phyloP scores from a whole-genome alignment of 768 basidiomycete genomes.

The Naganishia friedmannii region DNA sequence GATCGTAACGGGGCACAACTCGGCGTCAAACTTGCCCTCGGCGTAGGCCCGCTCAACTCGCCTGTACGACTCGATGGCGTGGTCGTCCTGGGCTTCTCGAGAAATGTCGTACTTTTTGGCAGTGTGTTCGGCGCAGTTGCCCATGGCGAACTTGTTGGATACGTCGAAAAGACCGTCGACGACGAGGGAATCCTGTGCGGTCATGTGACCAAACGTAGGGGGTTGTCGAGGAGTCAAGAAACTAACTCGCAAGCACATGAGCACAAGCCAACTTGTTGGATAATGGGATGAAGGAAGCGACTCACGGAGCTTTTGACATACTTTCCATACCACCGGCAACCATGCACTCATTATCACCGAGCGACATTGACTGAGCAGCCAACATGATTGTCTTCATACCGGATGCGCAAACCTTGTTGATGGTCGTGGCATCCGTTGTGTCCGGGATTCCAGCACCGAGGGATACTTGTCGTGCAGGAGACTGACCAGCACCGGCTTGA shows the following conservation, averaged over 20 bases:
- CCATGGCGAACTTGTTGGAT: conserved; percentile 97
- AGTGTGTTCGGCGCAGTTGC: conserved; percentile 86
- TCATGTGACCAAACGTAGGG: conserved; percentile 77
- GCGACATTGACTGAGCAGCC: conserved; percentile 82
- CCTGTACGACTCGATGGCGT: conserved; percentile 91
- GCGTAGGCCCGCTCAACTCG: conserved; percentile 89
- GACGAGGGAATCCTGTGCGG: conserved; percentile 80
- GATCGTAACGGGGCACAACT: conserved; percentile 86
- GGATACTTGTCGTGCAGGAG: conserved; percentile 97
- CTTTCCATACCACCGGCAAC: conserved; percentile 98
- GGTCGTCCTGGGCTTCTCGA: conserved; percentile 81
- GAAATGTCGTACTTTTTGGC: conserved; percentile 78
- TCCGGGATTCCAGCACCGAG: conserved; percentile 77
- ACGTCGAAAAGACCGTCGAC: conserved; percentile 93
- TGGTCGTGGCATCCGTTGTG: conserved; percentile 90
- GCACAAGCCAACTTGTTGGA: conserved; percentile 59
- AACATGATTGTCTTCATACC: conserved; percentile 95
- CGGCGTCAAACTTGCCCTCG: conserved; percentile 74
- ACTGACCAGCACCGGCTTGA: conserved; percentile 95
- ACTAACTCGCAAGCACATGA: conserved; percentile 36
- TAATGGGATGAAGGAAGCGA: conserved; percentile 74
- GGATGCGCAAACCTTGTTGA: conserved; percentile 99
- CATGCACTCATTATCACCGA: conserved; percentile 79
- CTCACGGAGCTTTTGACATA: conserved; percentile 98
- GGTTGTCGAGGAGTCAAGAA: conserved; percentile 53